These are phyloP conservation scores for Helotiales sp. DNA, from an alignment of 2,329 filamentous ascomycete genomes.

Conservation along the genomic window DNA sequence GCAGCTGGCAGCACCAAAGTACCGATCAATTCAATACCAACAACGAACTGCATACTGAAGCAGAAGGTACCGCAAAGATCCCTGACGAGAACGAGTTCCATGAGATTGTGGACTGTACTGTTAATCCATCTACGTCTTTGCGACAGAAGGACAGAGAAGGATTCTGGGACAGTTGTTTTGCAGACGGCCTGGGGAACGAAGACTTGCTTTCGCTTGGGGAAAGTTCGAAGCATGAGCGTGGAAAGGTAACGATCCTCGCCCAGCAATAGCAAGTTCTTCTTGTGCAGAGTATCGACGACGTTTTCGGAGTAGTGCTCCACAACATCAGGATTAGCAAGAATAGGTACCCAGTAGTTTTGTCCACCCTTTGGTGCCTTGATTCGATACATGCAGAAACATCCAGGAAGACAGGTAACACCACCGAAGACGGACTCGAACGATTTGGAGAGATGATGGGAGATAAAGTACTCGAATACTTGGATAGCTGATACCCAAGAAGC, in stretches of 20 bases:
- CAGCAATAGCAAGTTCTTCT: slow-evolving; percentile 91
- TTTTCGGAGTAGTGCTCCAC: slow-evolving; percentile 99
- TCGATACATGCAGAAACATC: slow-evolving; percentile 99
- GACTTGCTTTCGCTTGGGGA: slow-evolving; percentile 98
- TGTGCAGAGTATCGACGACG: slow-evolving; percentile 96
- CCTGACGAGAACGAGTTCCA: slow-evolving; percentile 93
- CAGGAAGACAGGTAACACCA: slow-evolving; percentile 96
- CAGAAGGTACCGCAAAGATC: slow-evolving; percentile 99
- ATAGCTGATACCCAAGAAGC: slow-evolving; percentile 96
- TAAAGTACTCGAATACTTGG: slow-evolving; percentile 99
- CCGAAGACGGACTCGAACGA: slow-evolving; percentile 98
- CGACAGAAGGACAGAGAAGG: slow-evolving; percentile 89
- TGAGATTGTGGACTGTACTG: slow-evolving; percentile 97
- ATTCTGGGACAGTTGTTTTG: slow-evolving; percentile 95
- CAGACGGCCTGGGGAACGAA: slow-evolving; percentile 98
- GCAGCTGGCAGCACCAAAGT: slow-evolving; percentile 94
- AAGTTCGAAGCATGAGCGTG: slow-evolving; percentile 97
- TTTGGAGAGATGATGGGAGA: slow-evolving; percentile 96
- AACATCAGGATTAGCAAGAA: slow-evolving; percentile 96
- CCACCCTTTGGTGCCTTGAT: slow-evolving; percentile 99
- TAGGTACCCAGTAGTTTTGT: slow-evolving; percentile 99
- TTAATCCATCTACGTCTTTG: slow-evolving; percentile 99
- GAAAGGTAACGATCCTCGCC: slow-evolving; percentile 95
- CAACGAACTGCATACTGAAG: slow-evolving; percentile 99
- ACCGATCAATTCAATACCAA: slow-evolving; percentile 93